Evolutionary conservation across 805 yeast genomes (phyloP).

Genomic region (Candida jianshihensis): DNA sequence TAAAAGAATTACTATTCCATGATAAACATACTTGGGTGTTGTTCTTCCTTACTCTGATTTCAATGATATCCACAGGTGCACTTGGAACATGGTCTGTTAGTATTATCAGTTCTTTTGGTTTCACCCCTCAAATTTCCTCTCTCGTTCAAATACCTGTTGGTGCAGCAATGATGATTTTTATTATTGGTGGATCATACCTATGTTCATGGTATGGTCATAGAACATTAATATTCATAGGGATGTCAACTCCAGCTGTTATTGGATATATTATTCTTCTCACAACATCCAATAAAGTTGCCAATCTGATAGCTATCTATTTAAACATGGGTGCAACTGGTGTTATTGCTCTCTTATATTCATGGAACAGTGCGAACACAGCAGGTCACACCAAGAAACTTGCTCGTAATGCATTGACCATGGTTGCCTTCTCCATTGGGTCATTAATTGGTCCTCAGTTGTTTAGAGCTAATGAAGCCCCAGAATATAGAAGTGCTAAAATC

Average conservation of each 20-base stretch:
- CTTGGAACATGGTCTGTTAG: slow-evolving; percentile 26
- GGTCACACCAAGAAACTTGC: slow-evolving; percentile 53
- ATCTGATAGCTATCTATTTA: slow-evolving; percentile 42
- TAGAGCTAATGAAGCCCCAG: slow-evolving; percentile 42
- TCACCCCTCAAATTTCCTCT: slow-evolving; percentile 33
- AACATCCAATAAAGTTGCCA: slow-evolving; percentile 34
- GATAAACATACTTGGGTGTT: slow-evolving; percentile 47
- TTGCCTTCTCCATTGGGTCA: slow-evolving; percentile 52
- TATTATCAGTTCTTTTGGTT: slow-evolving; percentile 42
- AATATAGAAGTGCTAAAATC: slow-evolving; percentile 51
- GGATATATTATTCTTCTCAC: slow-evolving; percentile 41
- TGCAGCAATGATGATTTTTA: slow-evolving; percentile 36
- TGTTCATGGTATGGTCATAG: slow-evolving; percentile 29
- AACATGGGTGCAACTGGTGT: slow-evolving; percentile 50
- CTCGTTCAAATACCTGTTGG: slow-evolving; percentile 54
- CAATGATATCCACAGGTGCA: slow-evolving; percentile 47
- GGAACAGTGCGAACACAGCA: slow-evolving; percentile 58
- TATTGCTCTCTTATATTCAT: slow-evolving; percentile 50
- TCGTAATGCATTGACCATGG: slow-evolving; percentile 48
- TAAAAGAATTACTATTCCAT: slow-evolving; percentile 34
- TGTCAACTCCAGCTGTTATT: slow-evolving; percentile 42
- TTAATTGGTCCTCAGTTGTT: slow-evolving; percentile 62
- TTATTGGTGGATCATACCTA: slow-evolving; percentile 32
- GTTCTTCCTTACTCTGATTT: slow-evolving; percentile 34
- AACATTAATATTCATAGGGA: slow-evolving; percentile 29